A percentile compares a stretch with the other conserved stretches of the same genome.
Evolutionary conservation across 805 yeast genomes (phyloP).

Genomic region (Zygosaccharomyces pseudorouxii): DNA sequence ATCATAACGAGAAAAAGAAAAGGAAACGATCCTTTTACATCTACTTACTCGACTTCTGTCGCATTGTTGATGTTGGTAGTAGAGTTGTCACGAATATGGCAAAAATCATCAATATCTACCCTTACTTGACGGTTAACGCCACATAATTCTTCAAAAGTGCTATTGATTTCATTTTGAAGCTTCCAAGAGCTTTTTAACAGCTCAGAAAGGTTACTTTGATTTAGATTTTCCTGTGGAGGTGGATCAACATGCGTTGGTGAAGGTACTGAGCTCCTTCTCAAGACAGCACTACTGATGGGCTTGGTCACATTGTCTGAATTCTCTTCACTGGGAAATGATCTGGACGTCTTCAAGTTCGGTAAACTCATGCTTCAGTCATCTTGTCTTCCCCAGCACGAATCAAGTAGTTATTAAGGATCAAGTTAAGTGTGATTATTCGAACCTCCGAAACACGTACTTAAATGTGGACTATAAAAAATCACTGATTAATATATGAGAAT

Average conservation of each 20-base stretch:
- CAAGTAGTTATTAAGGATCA: background rate
- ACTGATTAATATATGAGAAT: background rate
- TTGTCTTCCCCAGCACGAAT: background rate
- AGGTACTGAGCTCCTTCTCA: constrained; percentile 1
- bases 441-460: background rate
- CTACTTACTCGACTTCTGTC: background rate
- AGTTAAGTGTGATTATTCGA: background rate
- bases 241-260: background rate
- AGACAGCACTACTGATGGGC: background rate
- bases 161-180: constrained; percentile 28
- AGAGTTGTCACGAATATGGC: constrained; percentile 19
- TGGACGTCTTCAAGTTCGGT: background rate
- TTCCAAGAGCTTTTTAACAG: constrained; percentile 11
- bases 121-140: constrained; percentile 24
- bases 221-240: background rate
- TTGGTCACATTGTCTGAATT: background rate
- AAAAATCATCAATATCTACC: constrained; percentile 31
- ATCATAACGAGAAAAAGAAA: background rate
- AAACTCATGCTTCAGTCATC: background rate
- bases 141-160: constrained; percentile 18
- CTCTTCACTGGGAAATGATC: background rate
- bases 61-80: constrained; percentile 3
- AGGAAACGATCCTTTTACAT: background rate
- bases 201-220: background rate
- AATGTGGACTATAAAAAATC: background rate